Percentiles rank a stretch among this genome's conserved stretches.
Conservation (phyloP, 805 yeast species). For the Sungouiozyma intestinalis region DNA sequence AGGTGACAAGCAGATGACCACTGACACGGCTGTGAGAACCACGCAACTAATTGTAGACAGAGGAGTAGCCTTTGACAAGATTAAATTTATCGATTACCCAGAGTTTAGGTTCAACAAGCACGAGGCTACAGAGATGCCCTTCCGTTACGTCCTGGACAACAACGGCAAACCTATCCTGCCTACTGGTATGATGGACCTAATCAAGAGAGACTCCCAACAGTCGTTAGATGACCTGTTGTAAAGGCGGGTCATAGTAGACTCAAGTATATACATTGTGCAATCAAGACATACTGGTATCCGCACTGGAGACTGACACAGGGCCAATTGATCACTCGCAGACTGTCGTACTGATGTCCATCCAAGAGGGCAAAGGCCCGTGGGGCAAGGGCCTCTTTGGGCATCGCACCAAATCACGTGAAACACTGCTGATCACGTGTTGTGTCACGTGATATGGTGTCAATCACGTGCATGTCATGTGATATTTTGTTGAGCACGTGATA, state of each 20-base stretch:
- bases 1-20: conserved; percentile 89
- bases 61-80: conserved; percentile 50
- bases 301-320: no score
- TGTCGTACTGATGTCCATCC: no score
- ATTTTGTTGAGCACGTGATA: no score
- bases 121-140: conserved; percentile 97
- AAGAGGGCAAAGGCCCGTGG: no score
- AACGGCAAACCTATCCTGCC: conserved; percentile 73
- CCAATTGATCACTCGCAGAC: no score
- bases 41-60: conserved; percentile 70
- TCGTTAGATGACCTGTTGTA: conserved; percentile 54
- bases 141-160: conserved; percentile 66
- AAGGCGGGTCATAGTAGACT: no score
- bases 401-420: no score
- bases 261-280: no score
- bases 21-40: conserved; percentile 93
- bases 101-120: conserved; percentile 79
- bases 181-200: conserved; percentile 79
- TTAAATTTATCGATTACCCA: conserved; percentile 84
- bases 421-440: background rate
- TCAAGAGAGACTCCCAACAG: conserved; percentile 77
- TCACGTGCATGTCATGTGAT: background rate
- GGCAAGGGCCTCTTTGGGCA: no score
- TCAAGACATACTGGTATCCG: no score
- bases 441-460: background rate